A percentile compares a stretch with the other conserved stretches of the same genome.
phyloP scores from a whole-genome alignment of 768 basidiomycete genomes.

The Tricholoma terreum region DNA sequence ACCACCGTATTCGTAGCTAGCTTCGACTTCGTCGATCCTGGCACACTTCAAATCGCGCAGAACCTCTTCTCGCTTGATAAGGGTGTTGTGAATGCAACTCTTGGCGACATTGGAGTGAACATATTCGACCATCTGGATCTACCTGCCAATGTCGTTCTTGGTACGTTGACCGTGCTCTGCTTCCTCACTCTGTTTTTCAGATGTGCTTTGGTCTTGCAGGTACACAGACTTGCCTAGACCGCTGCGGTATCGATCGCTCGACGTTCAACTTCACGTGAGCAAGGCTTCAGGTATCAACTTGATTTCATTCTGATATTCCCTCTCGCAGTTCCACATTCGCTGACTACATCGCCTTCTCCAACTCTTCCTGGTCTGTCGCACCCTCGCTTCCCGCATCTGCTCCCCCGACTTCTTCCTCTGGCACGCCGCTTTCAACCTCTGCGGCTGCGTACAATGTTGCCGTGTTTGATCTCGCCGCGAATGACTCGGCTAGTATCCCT shows the following conservation, averaged over 20 bases:
- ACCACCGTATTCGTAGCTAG: not conserved
- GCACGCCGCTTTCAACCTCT: too few species aligned
- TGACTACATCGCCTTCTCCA: not conserved
- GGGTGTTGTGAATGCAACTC: not conserved
- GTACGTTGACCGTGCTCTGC: not conserved
- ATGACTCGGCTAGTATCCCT: not conserved
- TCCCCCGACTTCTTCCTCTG: too few species aligned
- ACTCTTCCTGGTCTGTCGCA: not conserved
- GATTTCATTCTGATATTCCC: not conserved
- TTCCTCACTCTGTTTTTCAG: not conserved
- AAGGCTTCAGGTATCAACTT: not conserved
- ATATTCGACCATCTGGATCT: not conserved
- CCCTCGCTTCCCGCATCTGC: not conserved
- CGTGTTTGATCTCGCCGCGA: not conserved
- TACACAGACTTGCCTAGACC: not conserved
- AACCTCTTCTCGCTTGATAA: not conserved
- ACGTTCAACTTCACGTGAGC: not conserved
- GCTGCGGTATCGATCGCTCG: not conserved
- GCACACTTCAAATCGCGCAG: not conserved
- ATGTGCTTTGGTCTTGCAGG: not conserved
- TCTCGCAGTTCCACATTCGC: not conserved
- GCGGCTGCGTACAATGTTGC: not conserved
- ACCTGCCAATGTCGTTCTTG: not conserved
- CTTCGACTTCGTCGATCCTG: not conserved
- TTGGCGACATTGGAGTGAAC: not conserved